Conservation (phyloP, 139 green algal genomes). For the Deuterostichococcus epilithicus region DNA sequence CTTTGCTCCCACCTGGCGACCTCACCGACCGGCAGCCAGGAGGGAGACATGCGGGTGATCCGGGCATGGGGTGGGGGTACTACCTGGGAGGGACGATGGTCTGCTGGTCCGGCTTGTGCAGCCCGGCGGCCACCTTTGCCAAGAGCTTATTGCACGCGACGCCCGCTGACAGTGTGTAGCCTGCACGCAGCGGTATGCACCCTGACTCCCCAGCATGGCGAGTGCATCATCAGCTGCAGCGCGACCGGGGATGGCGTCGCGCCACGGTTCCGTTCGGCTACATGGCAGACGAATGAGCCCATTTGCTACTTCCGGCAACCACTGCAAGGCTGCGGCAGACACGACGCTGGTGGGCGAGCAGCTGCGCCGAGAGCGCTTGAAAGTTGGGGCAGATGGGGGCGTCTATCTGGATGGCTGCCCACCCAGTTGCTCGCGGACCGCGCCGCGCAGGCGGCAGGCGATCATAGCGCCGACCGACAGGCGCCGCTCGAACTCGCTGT, state of each 20-base stretch:
- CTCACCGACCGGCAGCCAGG: neutral
- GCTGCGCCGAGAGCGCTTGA: too few species aligned
- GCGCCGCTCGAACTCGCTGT: slow-evolving; percentile 54
- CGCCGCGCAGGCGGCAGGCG: slow-evolving; percentile 46
- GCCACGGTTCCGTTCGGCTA: too few species aligned
- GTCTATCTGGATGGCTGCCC: slow-evolving; percentile 26
- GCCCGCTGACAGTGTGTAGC: slow-evolving; percentile 59
- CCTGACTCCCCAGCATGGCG: too few species aligned
- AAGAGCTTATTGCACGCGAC: slow-evolving; percentile 46
- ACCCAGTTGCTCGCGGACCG: slow-evolving; percentile 53
- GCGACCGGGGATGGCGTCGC: too few species aligned
- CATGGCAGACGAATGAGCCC: too few species aligned
- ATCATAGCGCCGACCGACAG: slow-evolving; percentile 60
- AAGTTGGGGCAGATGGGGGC: too few species aligned
- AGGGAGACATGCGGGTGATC: too few species aligned
- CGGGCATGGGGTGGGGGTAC: neutral
- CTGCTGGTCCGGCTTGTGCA: slow-evolving; percentile 88
- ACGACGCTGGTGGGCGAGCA: too few species aligned
- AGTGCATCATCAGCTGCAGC: too few species aligned
- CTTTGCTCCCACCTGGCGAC: neutral
- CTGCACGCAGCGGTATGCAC: slow-evolving; percentile 6
- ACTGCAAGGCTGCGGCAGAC: too few species aligned
- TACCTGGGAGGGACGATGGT: slow-evolving; percentile 66
- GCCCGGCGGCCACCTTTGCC: slow-evolving; percentile 78
- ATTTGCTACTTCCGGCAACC: too few species aligned